A percentile compares a stretch with the other conserved stretches of the same genome.
Conservation (phyloP, 495 filamentous ascomycete species). For the Podospora tetraspora region DNA sequence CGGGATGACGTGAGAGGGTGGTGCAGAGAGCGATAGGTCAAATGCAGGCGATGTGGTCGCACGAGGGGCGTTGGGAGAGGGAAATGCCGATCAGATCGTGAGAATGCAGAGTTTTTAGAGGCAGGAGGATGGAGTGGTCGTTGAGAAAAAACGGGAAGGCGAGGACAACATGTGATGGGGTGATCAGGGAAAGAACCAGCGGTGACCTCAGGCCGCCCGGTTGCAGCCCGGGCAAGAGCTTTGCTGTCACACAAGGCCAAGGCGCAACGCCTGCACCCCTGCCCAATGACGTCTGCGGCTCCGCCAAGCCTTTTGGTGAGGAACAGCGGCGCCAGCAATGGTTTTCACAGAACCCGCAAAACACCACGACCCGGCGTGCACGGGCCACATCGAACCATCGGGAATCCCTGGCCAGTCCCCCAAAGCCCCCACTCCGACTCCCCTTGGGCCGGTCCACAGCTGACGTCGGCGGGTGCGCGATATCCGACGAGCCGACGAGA, state of each 20-base stretch:
- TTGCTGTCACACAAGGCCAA: neutral
- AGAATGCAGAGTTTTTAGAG: neutral
- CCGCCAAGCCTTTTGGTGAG: constrained; percentile 3
- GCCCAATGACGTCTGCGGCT: constrained; percentile 30
- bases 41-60: neutral
- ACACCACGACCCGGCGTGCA: constrained; percentile 1
- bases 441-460: neutral
- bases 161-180: constrained; percentile 19
- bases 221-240: constrained; percentile 8
- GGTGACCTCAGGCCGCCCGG: constrained; percentile 12
- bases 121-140: neutral
- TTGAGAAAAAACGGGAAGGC: constrained; percentile 8
- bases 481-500: neutral
- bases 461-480: neutral
- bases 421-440: neutral
- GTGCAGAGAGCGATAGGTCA: neutral
- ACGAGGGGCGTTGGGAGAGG: neutral
- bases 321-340: constrained; percentile 4
- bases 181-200: constrained; percentile 4
- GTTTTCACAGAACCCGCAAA: neutral
- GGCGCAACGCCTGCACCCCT: constrained; percentile 12
- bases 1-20: neutral
- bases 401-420: neutral
- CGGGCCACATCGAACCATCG: constrained; percentile 20
- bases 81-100: neutral